A percentile compares a stretch with the other conserved stretches of the same genome.
Conservation (phyloP, 495 filamentous ascomycete species). For the Cladorrhinum samala region DNA sequence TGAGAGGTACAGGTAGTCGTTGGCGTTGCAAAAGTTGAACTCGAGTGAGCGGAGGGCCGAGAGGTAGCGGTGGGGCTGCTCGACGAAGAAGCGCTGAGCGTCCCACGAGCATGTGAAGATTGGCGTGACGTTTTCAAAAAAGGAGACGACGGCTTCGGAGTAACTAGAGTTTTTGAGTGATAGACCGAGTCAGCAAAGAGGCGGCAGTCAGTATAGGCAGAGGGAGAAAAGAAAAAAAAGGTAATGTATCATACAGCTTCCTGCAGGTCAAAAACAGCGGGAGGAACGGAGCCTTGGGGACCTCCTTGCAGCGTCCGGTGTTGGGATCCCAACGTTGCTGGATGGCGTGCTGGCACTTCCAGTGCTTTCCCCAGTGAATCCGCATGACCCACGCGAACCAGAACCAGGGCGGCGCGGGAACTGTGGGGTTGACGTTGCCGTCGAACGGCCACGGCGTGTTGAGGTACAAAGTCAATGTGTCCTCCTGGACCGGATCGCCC, state of each 20-base stretch:
- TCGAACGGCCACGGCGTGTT: constrained; percentile 9
- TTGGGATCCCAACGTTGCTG: constrained; percentile 14
- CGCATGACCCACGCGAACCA: constrained; percentile 13
- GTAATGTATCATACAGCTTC: constrained; percentile 24
- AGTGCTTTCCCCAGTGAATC: constrained; percentile 21
- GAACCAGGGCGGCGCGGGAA: constrained; percentile 12
- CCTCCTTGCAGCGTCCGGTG: background rate
- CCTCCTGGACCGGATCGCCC: background rate
- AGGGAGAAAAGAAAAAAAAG: no score
- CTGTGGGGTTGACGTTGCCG: background rate
- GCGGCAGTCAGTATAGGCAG: background rate
- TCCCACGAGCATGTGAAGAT: constrained; percentile 23
- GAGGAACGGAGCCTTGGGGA: constrained; percentile 16
- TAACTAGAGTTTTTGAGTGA: constrained; percentile 12
- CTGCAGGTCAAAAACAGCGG: constrained; percentile 22
- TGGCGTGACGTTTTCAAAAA: constrained; percentile 20
- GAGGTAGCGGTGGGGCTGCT: constrained; percentile 14
- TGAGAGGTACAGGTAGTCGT: constrained; percentile 20
- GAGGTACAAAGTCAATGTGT: background rate
- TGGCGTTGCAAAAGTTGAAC: constrained; percentile 17
- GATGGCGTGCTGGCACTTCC: constrained; percentile 17
- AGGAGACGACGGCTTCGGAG: constrained; percentile 15
- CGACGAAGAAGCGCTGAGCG: constrained; percentile 19
- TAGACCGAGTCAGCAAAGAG: no score
- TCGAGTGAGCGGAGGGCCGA: constrained; percentile 15